Base-by-base conservation (phyloP, 306 rosid species). In the Sesbania bispinosa region DNA sequence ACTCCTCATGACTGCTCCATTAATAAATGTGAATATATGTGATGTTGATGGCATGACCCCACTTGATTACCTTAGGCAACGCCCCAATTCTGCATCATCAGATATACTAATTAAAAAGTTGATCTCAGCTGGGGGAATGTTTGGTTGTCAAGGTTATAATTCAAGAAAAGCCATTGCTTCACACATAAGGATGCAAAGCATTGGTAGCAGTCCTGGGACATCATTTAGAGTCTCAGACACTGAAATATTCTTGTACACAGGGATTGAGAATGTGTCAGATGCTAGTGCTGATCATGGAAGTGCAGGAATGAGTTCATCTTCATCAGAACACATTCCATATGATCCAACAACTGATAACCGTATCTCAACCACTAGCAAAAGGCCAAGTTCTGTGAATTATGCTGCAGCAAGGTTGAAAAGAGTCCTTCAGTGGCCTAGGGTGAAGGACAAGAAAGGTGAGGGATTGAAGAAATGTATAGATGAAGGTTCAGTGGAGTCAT, bases 121-220 rank as follows among this genome's bases (percentile, higher is more conserved):
- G 71, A 79, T 90, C 62, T 94, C 97, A 9, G 99, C 97, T 1
- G 99, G 99, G 5, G 99, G 92, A 47, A 87, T 91, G 61, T 91
- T 91, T 78, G 89, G 95, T 62, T 78, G 84, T 72, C 82, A 83
- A 73, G 91, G 87, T 26, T 80, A 84, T 63, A 79, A 71, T 35
- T 88, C 92, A n/a, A 87, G 98, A 67, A 94, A 79, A 80, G 92
- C 90, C 53, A 87, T 94, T 13, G 99, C 97, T 69, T 86, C 92
- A 0, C 95, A 88, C 48, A 66, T 94, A 70, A 94, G 88, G 69
- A 79, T 80, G 91, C 96, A 90, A 73, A 90, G 88, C 32, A 67
- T 79, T 16, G 93, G 95, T 32, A 79, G 85, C 63, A 94, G 99
- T 58, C 99, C 99, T 0, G 99, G 99, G 26, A 83, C 97, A 5